Conservation (phyloP, 495 filamentous ascomycete genomes). For the Daldinia vernicosa region DNA sequence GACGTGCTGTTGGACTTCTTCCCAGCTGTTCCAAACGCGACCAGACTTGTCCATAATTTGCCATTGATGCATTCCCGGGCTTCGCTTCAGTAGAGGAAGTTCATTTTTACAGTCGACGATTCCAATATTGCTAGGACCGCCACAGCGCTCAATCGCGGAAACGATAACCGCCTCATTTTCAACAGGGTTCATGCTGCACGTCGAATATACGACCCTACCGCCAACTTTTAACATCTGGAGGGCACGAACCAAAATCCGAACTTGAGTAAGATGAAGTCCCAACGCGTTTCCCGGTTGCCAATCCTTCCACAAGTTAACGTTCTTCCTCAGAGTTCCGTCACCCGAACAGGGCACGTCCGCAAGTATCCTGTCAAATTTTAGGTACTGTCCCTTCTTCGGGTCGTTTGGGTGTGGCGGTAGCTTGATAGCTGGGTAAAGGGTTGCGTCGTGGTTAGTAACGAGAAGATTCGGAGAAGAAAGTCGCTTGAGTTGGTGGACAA, state of each 20-base stretch:
- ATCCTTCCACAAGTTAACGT: conserved; percentile 90
- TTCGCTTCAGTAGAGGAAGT: conserved; percentile 78
- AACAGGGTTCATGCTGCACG: conserved; percentile 96
- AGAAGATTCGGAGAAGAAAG: conserved; percentile 96
- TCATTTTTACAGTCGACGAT: conserved; percentile 82
- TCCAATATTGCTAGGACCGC: conserved; percentile 79
- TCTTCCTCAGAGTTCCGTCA: conserved; percentile 92
- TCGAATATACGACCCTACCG: conserved; percentile 94
- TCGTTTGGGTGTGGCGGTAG: conserved; percentile 68
- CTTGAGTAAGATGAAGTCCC: conserved; percentile 84
- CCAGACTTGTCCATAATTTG: conserved; percentile 86
- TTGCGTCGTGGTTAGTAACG: conserved; percentile 97
- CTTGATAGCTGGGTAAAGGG: conserved; percentile 90
- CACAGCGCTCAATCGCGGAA: conserved; percentile 86
- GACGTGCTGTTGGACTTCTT: conserved; percentile 74
- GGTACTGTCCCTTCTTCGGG: conserved; percentile 69
- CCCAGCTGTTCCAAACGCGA: conserved; percentile 77
- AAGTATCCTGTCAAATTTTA: conserved; percentile 96
- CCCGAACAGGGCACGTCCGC: conserved; percentile 98
- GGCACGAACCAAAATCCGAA: conserved; percentile 88
- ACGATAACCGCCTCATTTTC: conserved; percentile 95
- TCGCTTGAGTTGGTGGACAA: conserved; percentile 96
- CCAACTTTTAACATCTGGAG: conserved; percentile 97
- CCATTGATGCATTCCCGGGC: conserved; percentile 78
- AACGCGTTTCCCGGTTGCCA: conserved; percentile 87